Conservation (phyloP, 495 filamentous ascomycete species). For the Tuber aestivum region DNA sequence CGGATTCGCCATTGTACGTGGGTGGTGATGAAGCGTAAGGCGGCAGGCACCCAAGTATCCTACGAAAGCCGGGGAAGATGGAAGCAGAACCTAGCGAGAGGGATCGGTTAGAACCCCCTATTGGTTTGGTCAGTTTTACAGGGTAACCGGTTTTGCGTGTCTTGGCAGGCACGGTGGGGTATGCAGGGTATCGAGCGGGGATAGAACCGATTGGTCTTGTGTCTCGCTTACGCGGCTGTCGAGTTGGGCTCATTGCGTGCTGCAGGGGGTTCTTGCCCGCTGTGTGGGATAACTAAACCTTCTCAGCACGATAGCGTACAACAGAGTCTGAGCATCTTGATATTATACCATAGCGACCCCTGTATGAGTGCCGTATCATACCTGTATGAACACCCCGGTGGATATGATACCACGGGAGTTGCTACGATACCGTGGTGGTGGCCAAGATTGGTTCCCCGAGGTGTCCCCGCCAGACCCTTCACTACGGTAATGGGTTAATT, state of each 20-base stretch:
- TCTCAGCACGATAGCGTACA: neutral
- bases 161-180: neutral
- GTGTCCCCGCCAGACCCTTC: neutral
- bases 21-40: neutral
- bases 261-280: neutral
- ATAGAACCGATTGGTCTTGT: neutral
- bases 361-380: neutral
- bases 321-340: neutral
- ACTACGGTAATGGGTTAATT: neutral
- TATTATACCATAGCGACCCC: neutral
- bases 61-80: neutral
- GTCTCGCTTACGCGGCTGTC: neutral
- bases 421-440: neutral
- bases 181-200: neutral
- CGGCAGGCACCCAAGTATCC: neutral
- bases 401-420: neutral
- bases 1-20: neutral
- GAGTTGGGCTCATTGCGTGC: neutral
- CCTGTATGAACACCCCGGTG: neutral
- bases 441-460: neutral
- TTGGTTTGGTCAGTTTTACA: neutral
- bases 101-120: constrained; percentile 1
- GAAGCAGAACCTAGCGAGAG: neutral
- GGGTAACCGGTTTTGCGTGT: neutral
- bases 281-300: too few relatives aligned